These are phyloP conservation scores for Cystobasidiaceae sp. DNA, from an alignment of 1,284 basidiomycete species.

Conservation along the genomic window DNA sequence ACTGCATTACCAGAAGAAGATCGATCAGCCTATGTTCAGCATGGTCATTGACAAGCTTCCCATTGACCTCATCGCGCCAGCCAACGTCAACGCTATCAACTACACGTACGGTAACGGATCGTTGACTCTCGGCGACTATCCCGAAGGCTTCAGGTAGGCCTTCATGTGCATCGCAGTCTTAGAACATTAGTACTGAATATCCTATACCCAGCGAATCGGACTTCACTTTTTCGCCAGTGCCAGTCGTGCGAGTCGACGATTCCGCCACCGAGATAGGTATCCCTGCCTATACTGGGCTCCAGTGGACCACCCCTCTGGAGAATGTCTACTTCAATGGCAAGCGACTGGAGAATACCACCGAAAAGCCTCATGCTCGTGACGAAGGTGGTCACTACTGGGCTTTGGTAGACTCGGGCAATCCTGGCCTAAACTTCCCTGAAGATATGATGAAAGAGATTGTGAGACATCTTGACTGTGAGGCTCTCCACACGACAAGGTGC, in stretches of 20 bases:
- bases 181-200: not conserved
- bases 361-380: not conserved
- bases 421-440: not conserved
- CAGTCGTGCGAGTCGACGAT: constrained; percentile 5
- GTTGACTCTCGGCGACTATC: constrained; percentile 24
- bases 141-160: constrained; percentile 15
- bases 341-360: constrained; percentile 3
- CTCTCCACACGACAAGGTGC: not conserved
- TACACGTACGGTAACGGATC: constrained; percentile 7
- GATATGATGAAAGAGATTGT: constrained; percentile 22
- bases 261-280: not conserved
- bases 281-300: constrained; percentile 4
- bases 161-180: not conserved
- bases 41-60: constrained; percentile 10
- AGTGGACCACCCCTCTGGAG: constrained; percentile 18
- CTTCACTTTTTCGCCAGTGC: constrained; percentile 25
- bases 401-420: constrained; percentile 22
- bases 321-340: constrained; percentile 21
- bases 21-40: constrained; percentile 1
- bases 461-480: not conserved
- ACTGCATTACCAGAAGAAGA: constrained; percentile 3
- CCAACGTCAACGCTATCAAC: not conserved
- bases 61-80: not conserved
- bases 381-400: constrained; percentile 9
- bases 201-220: constrained; percentile 5